Evolutionary conservation across 176 grass and related monocot species (phyloP).

Genomic region (bread wheat (Triticum aestivum)): IWGSC_CS_RefSeq_v2.1 NC_057812.1:467327902-467328401

Average conservation of each 20-base stretch:
- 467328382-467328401: background rate
- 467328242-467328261: constrained; percentile 9
- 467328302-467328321: background rate
- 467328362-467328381: background rate
- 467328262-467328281: background rate
- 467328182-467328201: background rate
- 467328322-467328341: constrained; percentile 10
- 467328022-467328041: no score
- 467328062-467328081: background rate
- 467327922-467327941: background rate
- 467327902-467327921: background rate
- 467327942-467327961: no score
- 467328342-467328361: background rate
- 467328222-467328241: background rate
- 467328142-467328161: background rate
- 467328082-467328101: background rate
- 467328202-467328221: background rate
- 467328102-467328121: background rate
- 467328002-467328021: no score
- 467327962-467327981: background rate
- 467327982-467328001: no score
- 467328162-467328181: background rate
- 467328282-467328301: background rate
- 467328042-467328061: no score
- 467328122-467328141: background rate